A percentile compares a stretch with the other conserved stretches of the same genome.
These are phyloP conservation scores for Flueggea neowawraea DNA, from an alignment of 441 rosid species.

Conservation along the genomic window DNA sequence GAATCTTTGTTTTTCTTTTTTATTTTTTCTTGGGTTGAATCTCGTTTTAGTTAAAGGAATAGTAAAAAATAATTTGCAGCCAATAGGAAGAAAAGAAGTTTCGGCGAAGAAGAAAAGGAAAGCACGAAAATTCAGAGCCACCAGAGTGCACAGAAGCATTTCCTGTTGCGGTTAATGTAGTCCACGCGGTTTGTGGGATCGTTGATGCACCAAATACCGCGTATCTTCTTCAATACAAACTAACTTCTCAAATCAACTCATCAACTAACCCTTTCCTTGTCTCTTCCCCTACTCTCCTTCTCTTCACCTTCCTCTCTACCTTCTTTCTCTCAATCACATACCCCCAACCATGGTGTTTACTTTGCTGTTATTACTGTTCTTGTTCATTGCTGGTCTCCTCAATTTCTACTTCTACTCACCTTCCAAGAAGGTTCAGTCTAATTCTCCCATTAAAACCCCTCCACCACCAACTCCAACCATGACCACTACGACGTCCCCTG, in stretches of 20 bases:
- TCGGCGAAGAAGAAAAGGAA: neutral
- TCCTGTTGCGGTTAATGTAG: neutral
- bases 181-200: conserved; percentile 48
- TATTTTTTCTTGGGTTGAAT: no score
- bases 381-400: conserved; percentile 30
- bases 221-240: conserved; percentile 5
- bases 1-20: no score
- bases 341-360: conserved; percentile 13
- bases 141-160: neutral
- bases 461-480: neutral
- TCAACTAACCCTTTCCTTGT: neutral
- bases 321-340: neutral
- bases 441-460: neutral
- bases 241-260: neutral
- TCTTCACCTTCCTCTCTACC: neutral
- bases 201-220: conserved; percentile 16
- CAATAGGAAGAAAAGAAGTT: no score
- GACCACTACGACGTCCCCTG: neutral
- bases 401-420: conserved; percentile 26
- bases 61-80: no score
- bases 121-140: neutral
- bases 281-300: conserved; percentile 1
- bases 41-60: no score
- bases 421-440: conserved; percentile 21
- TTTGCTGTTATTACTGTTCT: conserved; percentile 14